A percentile compares a stretch with the other conserved stretches of the same genome.
These are phyloP conservation scores for Akanthomyces uredinophilus DNA, from an alignment of 2,329 filamentous ascomycete species.

Conservation along the genomic window DNA sequence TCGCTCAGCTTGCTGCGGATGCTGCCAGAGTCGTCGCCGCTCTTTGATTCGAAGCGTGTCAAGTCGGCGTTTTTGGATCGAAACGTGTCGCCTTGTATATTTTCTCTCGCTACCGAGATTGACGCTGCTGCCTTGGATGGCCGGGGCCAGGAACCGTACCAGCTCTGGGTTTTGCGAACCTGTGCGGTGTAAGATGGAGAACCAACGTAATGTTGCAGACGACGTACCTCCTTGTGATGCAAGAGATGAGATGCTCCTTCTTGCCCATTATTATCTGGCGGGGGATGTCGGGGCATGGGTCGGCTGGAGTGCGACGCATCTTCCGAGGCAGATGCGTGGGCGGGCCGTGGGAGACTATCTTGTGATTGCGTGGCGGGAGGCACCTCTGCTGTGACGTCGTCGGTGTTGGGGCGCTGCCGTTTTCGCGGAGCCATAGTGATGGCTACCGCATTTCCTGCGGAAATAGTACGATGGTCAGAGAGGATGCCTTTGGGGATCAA, in stretches of 20 bases:
- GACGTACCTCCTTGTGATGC: slow-evolving; percentile 17
- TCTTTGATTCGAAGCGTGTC: slow-evolving; percentile 45
- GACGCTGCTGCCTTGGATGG: slow-evolving; percentile 52
- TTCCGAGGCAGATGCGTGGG: slow-evolving; percentile 18
- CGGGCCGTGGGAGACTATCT: slow-evolving; percentile 10
- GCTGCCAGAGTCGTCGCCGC: slow-evolving; percentile 28
- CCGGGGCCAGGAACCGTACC: slow-evolving; percentile 59
- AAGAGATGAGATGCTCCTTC: background rate
- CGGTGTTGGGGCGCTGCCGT: slow-evolving; percentile 27
- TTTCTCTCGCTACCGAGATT: slow-evolving; percentile 56
- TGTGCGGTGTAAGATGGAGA: slow-evolving; percentile 22
- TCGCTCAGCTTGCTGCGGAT: slow-evolving; percentile 22
- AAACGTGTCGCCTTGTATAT: slow-evolving; percentile 52
- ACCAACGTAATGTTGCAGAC: background rate
- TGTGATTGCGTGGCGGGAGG: slow-evolving; percentile 16
- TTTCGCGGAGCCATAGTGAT: slow-evolving; percentile 30
- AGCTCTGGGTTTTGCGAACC: slow-evolving; percentile 51
- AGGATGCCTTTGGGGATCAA: background rate
- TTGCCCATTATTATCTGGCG: background rate
- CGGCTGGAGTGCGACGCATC: background rate
- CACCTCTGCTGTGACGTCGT: slow-evolving; percentile 18
- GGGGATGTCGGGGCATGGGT: slow-evolving; percentile 12
- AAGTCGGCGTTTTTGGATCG: slow-evolving; percentile 44
- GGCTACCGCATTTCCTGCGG: background rate
- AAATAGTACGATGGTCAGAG: background rate